Evolutionary conservation across 495 filamentous ascomycete species (phyloP).

Genomic region (Emericellopsis terricola): DNA sequence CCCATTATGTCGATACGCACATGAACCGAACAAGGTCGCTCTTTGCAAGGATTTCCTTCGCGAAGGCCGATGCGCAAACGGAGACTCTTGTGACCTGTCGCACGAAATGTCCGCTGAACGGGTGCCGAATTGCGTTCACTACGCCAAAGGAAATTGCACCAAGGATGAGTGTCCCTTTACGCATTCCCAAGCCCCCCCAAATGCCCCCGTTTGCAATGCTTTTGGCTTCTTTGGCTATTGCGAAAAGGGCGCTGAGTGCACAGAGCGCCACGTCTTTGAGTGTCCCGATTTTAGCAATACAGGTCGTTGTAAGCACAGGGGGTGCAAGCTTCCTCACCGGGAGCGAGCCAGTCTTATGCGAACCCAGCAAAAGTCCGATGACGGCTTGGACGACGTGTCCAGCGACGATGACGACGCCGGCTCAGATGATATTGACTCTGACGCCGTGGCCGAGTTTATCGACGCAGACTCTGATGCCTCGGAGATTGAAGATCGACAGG

Average conservation of each 20-base stretch:
- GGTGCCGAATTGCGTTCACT: slow-evolving; percentile 78
- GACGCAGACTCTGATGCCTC: slow-evolving; percentile 19
- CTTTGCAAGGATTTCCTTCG: slow-evolving; percentile 78
- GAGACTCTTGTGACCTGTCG: slow-evolving; percentile 78
- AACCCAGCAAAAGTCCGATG: slow-evolving; percentile 7
- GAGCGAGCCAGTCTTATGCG: slow-evolving; percentile 59
- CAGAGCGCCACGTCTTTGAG: slow-evolving; percentile 71
- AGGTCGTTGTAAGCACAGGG: slow-evolving; percentile 64
- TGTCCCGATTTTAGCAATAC: slow-evolving; percentile 92
- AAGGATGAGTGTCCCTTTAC: slow-evolving; percentile 80
- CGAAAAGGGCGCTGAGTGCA: slow-evolving; percentile 59
- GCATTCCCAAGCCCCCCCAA: slow-evolving; percentile 66
- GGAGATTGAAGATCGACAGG: slow-evolving; percentile 23
- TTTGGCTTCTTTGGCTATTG: slow-evolving; percentile 88
- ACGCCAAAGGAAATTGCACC: slow-evolving; percentile 76
- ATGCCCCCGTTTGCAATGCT: slow-evolving; percentile 62
- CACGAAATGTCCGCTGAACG: slow-evolving; percentile 77
- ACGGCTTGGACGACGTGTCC: slow-evolving; percentile 55
- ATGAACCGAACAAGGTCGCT: slow-evolving; percentile 77
- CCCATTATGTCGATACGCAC: slow-evolving; percentile 59
- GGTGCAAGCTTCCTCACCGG: slow-evolving; percentile 73
- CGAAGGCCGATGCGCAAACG: slow-evolving; percentile 60
- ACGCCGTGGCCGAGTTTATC: slow-evolving; percentile 59
- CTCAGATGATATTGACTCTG: slow-evolving; percentile 73
- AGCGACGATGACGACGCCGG: slow-evolving; percentile 86